A percentile compares a stretch with the other conserved stretches of the same genome.
These are phyloP conservation scores for Heterobasidion irregulare DNA, from an alignment of 1,284 basidiomycete species.

Conservation along the genomic window DNA sequence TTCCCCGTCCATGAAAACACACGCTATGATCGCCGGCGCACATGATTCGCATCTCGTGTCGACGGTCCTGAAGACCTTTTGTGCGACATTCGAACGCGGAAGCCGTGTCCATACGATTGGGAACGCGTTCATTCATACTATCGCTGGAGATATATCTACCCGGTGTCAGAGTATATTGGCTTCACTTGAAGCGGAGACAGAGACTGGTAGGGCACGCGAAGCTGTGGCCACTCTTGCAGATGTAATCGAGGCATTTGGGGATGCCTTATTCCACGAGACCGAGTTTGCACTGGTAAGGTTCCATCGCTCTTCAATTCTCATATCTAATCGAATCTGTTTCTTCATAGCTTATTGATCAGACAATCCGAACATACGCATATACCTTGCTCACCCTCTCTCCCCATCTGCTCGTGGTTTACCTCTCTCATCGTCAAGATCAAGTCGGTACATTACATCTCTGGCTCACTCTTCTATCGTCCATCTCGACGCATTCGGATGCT, in stretches of 20 bases:
- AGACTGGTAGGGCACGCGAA: constrained; percentile 6
- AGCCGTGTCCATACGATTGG: constrained; percentile 9
- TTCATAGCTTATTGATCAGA: constrained; percentile 36
- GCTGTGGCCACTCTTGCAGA: constrained; percentile 19
- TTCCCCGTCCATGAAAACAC: constrained; percentile 16
- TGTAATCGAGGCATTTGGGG: constrained; percentile 33
- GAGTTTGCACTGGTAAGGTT: constrained; percentile 30
- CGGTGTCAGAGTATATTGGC: constrained; percentile 20
- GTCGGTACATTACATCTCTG: constrained; percentile 18
- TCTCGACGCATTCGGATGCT: constrained; percentile 23
- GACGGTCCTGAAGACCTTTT: constrained; percentile 25
- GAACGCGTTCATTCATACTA: background rate
- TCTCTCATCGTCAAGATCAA: constrained; percentile 24
- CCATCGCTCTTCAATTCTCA: background rate
- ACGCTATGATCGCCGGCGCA: constrained; percentile 10
- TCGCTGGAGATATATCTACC: background rate
- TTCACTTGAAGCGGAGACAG: constrained; percentile 10
- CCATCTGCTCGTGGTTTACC: constrained; percentile 38
- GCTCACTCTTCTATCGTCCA: constrained; percentile 31
- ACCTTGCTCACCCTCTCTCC: constrained; percentile 33
- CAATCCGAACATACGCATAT: constrained; percentile 29
- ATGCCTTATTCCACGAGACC: constrained; percentile 29
- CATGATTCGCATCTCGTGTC: constrained; percentile 24
- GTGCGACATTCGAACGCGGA: background rate
- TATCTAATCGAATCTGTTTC: too few relatives aligned